These are phyloP conservation scores for Russula brevipes DNA, from an alignment of 768 basidiomycete species.

Conservation along the genomic window DNA sequence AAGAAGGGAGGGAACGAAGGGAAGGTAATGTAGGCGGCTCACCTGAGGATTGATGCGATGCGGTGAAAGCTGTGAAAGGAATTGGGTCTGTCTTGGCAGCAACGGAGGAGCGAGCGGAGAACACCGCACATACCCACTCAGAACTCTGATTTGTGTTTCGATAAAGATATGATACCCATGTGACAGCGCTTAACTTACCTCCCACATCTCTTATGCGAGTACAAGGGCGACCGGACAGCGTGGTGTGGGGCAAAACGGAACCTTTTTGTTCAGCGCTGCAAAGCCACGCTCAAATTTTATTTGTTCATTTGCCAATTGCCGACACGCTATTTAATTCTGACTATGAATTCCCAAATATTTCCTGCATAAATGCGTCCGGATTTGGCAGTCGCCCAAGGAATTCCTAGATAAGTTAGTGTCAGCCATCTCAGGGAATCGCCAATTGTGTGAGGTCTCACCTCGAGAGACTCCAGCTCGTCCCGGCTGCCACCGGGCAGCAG, in stretches of 20 bases:
- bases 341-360: slow-evolving; percentile 20
- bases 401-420: slow-evolving; percentile 4
- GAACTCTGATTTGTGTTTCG: not conserved
- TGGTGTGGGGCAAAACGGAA: not conserved
- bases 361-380: slow-evolving; percentile 23
- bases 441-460: slow-evolving; percentile 39
- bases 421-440: no score
- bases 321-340: no score
- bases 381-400: slow-evolving; percentile 24
- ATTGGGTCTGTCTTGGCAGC: slow-evolving; percentile 9
- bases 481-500: slow-evolving; percentile 68
- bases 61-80: slow-evolving; percentile 10
- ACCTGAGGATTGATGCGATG: slow-evolving; percentile 11
- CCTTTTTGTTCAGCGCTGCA: not conserved
- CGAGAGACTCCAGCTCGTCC: slow-evolving; percentile 73
- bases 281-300: no score
- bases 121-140: slow-evolving; percentile 3
- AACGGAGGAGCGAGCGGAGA: not conserved
- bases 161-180: not conserved
- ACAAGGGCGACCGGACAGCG: no score
- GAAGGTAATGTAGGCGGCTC: slow-evolving; percentile 12
- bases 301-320: no score
- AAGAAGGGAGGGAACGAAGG: slow-evolving; percentile 3
- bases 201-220: not conserved
- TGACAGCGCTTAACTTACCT: not conserved